Percentiles rank a stretch among this genome's conserved stretches.
Conservation (phyloP, 495 filamentous ascomycete species). For the Pseudoneurospora amorphoporcata region DNA sequence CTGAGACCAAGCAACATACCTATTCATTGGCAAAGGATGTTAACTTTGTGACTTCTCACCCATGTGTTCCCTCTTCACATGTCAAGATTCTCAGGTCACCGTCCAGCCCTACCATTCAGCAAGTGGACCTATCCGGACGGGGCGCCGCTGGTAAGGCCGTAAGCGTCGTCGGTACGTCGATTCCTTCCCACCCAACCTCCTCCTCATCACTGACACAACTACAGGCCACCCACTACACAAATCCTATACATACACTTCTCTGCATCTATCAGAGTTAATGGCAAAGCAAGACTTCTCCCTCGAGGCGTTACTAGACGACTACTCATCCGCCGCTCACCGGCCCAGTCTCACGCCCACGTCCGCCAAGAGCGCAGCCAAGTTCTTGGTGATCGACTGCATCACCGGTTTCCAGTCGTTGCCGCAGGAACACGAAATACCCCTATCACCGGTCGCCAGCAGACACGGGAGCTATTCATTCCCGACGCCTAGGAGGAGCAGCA, state of each 20-base stretch:
- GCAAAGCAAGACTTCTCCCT: constrained; percentile 28
- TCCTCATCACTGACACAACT: constrained; percentile 6
- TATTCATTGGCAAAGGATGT: constrained; percentile 50
- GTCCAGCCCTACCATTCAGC: constrained; percentile 40
- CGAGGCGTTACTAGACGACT: constrained; percentile 30
- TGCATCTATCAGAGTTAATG: constrained; percentile 44
- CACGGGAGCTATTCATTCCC: constrained; percentile 12
- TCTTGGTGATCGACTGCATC: constrained; percentile 46
- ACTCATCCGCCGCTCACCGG: constrained; percentile 18
- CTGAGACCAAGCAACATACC: constrained; percentile 28
- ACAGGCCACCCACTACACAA: constrained; percentile 57
- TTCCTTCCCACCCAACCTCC: neutral
- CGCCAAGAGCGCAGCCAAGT: constrained; percentile 22
- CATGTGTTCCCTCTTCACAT: constrained; percentile 48
- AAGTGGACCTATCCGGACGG: constrained; percentile 35
- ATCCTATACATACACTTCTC: constrained; percentile 45
- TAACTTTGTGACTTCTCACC: constrained; percentile 55
- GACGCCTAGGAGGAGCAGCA: neutral
- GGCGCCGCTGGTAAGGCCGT: constrained; percentile 31
- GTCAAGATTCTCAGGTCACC: constrained; percentile 38
- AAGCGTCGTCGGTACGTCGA: constrained; percentile 29
- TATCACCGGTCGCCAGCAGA: constrained; percentile 25
- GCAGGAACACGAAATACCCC: constrained; percentile 24
- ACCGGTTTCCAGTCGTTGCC: constrained; percentile 34
- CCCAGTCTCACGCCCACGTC: constrained; percentile 17